A percentile compares a stretch with the other conserved stretches of the same genome.
phyloP scores from a whole-genome alignment of 345 rosid genomes.

The Aquilaria malaccensis region DNA sequence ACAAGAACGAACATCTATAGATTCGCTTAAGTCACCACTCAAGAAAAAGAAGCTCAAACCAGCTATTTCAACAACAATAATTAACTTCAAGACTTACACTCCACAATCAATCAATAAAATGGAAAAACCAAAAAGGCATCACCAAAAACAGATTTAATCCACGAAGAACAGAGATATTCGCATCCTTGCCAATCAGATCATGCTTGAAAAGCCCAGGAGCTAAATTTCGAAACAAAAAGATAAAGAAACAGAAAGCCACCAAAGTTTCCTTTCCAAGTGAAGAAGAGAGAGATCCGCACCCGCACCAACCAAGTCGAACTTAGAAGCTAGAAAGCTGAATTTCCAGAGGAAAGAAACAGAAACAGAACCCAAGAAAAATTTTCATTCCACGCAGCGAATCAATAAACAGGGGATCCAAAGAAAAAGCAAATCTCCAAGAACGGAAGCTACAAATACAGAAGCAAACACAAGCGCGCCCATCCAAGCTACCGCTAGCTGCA shows the following conservation, averaged over 20 bases:
- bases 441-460: slow-evolving; percentile 1
- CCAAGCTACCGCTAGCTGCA: background rate
- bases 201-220: too few relatives aligned
- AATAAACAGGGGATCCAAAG: background rate
- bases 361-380: background rate
- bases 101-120: background rate
- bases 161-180: too few relatives aligned
- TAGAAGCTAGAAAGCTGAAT: too few relatives aligned
- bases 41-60: background rate
- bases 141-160: background rate
- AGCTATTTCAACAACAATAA: too few relatives aligned
- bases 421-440: background rate
- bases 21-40: background rate
- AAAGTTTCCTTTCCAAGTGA: too few relatives aligned
- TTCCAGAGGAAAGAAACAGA: background rate
- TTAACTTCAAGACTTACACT: background rate
- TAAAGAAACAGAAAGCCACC: slow-evolving; percentile 6
- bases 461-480: background rate
- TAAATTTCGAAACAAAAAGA: slow-evolving; percentile 3
- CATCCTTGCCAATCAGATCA: too few relatives aligned
- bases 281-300: too few relatives aligned
- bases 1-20: background rate
- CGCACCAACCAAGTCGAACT: too few relatives aligned
- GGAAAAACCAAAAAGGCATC: slow-evolving; percentile 4
- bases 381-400: background rate